These are phyloP conservation scores for Sporothrix pseudoabietina DNA, from an alignment of 2,329 filamentous ascomycete genomes.

Conservation along the genomic window DNA sequence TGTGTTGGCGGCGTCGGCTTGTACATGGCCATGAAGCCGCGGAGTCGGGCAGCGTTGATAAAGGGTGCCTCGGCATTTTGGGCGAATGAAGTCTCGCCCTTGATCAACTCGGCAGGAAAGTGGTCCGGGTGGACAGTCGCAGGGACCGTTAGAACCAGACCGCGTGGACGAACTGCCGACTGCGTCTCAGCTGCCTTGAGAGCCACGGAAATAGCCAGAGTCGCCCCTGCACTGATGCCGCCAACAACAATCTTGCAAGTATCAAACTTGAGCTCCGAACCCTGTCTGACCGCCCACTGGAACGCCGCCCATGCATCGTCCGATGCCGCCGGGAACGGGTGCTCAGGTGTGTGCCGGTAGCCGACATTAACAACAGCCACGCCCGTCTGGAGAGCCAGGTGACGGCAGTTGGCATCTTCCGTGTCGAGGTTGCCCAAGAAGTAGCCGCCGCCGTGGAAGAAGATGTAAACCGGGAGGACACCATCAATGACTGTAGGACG, in stretches of 20 bases:
- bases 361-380: conserved; percentile 52
- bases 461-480: conserved; percentile 38
- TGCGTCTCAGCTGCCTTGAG: conserved; percentile 43
- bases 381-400: conserved; percentile 5
- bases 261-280: conserved; percentile 39
- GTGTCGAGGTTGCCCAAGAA: conserved; percentile 44
- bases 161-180: background rate
- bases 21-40: conserved; percentile 40
- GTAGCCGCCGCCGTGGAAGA: conserved; percentile 57
- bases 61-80: conserved; percentile 42
- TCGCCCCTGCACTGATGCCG: conserved; percentile 50
- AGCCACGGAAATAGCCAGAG: conserved; percentile 30
- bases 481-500: background rate
- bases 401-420: conserved; percentile 50
- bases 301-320: conserved; percentile 55
- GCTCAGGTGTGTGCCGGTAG: conserved; percentile 57
- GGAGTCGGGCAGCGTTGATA: conserved; percentile 48
- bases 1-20: conserved; percentile 8
- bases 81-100: background rate
- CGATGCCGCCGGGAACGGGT: conserved; percentile 50
- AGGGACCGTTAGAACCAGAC: background rate
- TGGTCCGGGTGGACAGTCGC: conserved; percentile 6
- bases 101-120: background rate
- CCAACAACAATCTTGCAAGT: conserved; percentile 45
- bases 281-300: conserved; percentile 49